A percentile compares a stretch with the other conserved stretches of the same genome.
Conservation (phyloP, 177 flowering plant species). For the Vitis hybrid region DNA sequence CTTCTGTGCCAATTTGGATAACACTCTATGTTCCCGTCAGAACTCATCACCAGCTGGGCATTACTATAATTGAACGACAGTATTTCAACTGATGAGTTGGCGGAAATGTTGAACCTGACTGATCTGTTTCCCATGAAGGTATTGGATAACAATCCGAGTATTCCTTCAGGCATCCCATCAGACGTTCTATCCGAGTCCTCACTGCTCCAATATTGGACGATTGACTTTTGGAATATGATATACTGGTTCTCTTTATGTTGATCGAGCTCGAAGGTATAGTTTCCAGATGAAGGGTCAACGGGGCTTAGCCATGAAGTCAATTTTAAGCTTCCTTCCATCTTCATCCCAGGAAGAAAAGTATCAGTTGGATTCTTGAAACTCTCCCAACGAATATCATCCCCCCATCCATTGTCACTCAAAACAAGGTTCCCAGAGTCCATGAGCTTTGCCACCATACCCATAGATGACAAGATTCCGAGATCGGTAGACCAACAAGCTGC, state of each 20-base stretch:
- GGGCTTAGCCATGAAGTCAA: slow-evolving; percentile 28
- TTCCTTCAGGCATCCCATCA: too few relatives aligned
- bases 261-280: slow-evolving; percentile 26
- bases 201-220: too few relatives aligned
- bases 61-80: slow-evolving; percentile 1
- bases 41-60: slow-evolving; percentile 25
- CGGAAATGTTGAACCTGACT: slow-evolving; percentile 1
- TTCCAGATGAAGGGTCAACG: slow-evolving; percentile 28
- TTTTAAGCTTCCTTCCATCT: slow-evolving; percentile 15
- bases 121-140: background rate
- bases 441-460: slow-evolving; percentile 1
- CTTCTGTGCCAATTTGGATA: background rate
- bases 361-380: slow-evolving; percentile 33
- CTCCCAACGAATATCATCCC: background rate
- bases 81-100: slow-evolving; percentile 6
- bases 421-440: slow-evolving; percentile 26
- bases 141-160: too few relatives aligned
- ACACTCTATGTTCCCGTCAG: slow-evolving; percentile 19
- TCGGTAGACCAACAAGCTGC: slow-evolving; percentile 20
- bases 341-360: slow-evolving; percentile 44
- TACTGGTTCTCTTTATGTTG: slow-evolving; percentile 15
- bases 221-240: background rate
- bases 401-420: slow-evolving; percentile 1
- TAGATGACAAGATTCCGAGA: background rate
- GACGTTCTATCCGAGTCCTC: too few relatives aligned